Evolutionary conservation across 352 stramenopile species (phyloP).

Genomic region (Pythium myriotylum): DNA sequence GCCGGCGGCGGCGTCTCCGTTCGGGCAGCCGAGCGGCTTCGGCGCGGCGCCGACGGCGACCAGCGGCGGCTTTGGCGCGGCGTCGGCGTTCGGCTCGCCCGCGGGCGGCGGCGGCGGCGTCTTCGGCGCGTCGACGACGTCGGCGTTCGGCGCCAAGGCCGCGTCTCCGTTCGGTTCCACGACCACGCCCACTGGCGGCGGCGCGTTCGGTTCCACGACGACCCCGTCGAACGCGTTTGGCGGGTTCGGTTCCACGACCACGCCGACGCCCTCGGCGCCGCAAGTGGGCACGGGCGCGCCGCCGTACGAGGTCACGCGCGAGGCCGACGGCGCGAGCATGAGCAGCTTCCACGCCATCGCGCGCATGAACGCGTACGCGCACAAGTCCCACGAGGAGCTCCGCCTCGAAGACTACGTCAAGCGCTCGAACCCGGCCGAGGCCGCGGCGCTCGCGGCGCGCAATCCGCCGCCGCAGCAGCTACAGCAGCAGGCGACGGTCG

Average conservation of each 20-base stretch:
- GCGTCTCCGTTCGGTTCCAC: slow-evolving; percentile 26
- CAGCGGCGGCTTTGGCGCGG: slow-evolving; percentile 26
- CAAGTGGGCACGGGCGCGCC: slow-evolving; percentile 78
- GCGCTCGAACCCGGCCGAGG: slow-evolving; percentile 55
- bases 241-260: slow-evolving; percentile 9
- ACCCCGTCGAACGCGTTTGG: too few species aligned
- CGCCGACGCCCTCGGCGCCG: slow-evolving; percentile 2
- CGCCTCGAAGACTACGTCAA: slow-evolving; percentile 80
- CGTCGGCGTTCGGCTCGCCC: slow-evolving; percentile 41
- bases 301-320: slow-evolving; percentile 66
- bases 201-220: too few species aligned
- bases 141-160: slow-evolving; percentile 50
- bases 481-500: too few species aligned
- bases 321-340: slow-evolving; percentile 47
- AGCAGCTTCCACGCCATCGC: slow-evolving; percentile 4
- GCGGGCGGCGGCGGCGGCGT: slow-evolving; percentile 27
- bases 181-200: slow-evolving; percentile 19
- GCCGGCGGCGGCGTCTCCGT: slow-evolving; percentile 58
- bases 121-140: slow-evolving; percentile 41
- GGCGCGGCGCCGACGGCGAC: slow-evolving; percentile 34
- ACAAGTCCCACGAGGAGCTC: slow-evolving; percentile 3
- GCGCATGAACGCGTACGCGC: slow-evolving; percentile 6
- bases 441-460: slow-evolving; percentile 22
- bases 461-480: slow-evolving; percentile 32
- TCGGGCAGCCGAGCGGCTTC: slow-evolving; percentile 56